Base-by-base conservation (phyloP, 371 early-diverging fungal species). In the Rhizoclosmatium hyalinum region DNA sequence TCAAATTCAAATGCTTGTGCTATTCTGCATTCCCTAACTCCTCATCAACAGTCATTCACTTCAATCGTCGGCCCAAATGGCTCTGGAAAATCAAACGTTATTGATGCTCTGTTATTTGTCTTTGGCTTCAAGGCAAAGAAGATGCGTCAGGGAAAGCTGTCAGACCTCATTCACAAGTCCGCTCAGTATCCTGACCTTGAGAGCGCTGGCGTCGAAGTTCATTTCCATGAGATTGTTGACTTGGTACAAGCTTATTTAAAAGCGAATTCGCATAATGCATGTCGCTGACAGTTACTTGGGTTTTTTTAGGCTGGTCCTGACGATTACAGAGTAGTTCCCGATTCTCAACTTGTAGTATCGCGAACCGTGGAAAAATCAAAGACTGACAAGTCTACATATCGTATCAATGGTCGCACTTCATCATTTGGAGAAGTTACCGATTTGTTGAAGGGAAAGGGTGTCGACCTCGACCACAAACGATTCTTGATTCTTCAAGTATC, bases 71-170 rank as follows among this genome's bases (percentile, higher is more conserved):
- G 72, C n/a, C 72, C 72, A 17, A 99, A 99, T 77, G 99, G 99
- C n/a, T 96, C 96, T 19, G 99, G 99, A 45, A 99, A 89, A 85
- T 97, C 98, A 6, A 99, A 99, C 79, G 99, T 99, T 19, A 99
- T 99, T 77, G 99, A 99, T 84, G 91, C 97, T 1, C 88, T 99
- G 46, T 85, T 99, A 42, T 99, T 99, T 85, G 99, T 99, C 45
- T 99, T 99, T 89, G 99, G 99, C 19, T 99, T 96, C 85, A 89
- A 97, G 69, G 99, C 99, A 14, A 97, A 93, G 87, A 99, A 99
- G 81, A 95, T 99, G 92, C 90, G 99, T 61, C 99, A 99, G 83
- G 94, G 93, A 19, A 95, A 95, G 77, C 84, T 98, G 41, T 94
- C 94, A 0, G 98, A 98, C 75, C 90, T 99, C 24, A 98, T 99